Evolutionary conservation across 768 basidiomycete genomes (phyloP).

Genomic region (Pisolithus tinctorius): DNA sequence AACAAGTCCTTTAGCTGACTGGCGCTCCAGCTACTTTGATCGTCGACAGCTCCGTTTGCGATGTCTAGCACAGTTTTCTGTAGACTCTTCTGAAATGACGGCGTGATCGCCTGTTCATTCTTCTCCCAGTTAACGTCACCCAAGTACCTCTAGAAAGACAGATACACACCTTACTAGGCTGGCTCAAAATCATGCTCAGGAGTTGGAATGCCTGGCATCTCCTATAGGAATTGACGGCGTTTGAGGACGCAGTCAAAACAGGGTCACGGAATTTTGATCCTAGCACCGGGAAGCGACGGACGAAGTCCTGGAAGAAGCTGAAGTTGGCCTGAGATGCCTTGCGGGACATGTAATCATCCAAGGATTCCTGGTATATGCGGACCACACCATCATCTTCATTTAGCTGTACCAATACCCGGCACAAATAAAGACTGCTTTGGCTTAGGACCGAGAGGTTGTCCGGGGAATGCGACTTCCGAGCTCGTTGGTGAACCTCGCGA

Average conservation of each 20-base stretch:
- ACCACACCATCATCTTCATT: slow-evolving; percentile 37
- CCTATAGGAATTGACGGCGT: slow-evolving; percentile 72
- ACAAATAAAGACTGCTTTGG: slow-evolving; percentile 64
- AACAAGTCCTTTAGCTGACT: slow-evolving; percentile 74
- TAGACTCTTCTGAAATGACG: slow-evolving; percentile 41
- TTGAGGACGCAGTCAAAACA: slow-evolving; percentile 48
- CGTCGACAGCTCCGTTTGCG: slow-evolving; percentile 42
- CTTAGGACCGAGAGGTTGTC: slow-evolving; percentile 61
- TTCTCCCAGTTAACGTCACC: slow-evolving; percentile 12
- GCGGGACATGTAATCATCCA: slow-evolving; percentile 70
- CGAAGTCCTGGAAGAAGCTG: slow-evolving; percentile 73
- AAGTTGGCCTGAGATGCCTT: slow-evolving; percentile 74
- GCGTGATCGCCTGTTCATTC: slow-evolving; percentile 35
- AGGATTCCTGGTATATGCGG: slow-evolving; percentile 54
- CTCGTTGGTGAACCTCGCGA: slow-evolving; percentile 62
- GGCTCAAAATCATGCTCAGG: slow-evolving; percentile 54
- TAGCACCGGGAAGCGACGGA: slow-evolving; percentile 53
- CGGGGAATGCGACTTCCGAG: slow-evolving; percentile 55
- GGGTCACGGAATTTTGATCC: slow-evolving; percentile 62
- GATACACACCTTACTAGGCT: slow-evolving; percentile 23
- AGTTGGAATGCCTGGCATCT: slow-evolving; percentile 70
- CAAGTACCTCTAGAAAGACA: background rate
- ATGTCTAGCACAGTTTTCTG: slow-evolving; percentile 43
- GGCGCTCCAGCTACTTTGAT: slow-evolving; percentile 42
- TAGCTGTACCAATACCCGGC: slow-evolving; percentile 41